phyloP scores from a whole-genome alignment of 306 rosid genomes.

The Prunus armeniaca region DNA sequence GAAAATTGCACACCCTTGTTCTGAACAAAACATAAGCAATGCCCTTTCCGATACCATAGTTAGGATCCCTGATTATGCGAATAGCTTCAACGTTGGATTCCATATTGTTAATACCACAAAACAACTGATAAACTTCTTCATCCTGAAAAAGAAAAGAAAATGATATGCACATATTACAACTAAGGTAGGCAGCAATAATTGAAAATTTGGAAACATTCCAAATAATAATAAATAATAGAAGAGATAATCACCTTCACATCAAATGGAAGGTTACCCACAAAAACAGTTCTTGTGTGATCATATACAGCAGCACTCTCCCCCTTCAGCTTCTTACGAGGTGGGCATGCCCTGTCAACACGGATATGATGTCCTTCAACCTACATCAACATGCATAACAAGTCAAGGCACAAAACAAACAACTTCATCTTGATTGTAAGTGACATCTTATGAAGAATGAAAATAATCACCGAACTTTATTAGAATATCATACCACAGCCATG shows the following conservation, averaged over 20 bases:
- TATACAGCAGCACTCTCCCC: slow-evolving; percentile 59
- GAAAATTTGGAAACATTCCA: slow-evolving; percentile 1
- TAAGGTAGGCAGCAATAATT: neutral
- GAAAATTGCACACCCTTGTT: slow-evolving; percentile 58
- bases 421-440: neutral
- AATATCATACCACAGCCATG: slow-evolving; percentile 71
- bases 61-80: slow-evolving; percentile 84
- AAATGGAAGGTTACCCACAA: slow-evolving; percentile 95
- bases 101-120: slow-evolving; percentile 54
- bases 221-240: neutral
- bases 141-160: slow-evolving; percentile 50
- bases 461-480: neutral
- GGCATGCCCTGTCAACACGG: slow-evolving; percentile 97
- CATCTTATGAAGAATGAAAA: neutral
- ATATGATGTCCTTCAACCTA: slow-evolving; percentile 88
- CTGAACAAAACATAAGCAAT: slow-evolving; percentile 77
- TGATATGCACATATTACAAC: slow-evolving; percentile 1
- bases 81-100: slow-evolving; percentile 71
- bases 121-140: slow-evolving; percentile 85
- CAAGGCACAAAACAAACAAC: neutral
- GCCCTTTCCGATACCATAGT: slow-evolving; percentile 83
- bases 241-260: slow-evolving; percentile 72
- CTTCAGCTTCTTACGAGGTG: slow-evolving; percentile 88
- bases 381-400: slow-evolving; percentile 20
- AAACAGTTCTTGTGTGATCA: slow-evolving; percentile 84